Percentiles rank a stretch among this genome's conserved stretches.
These are phyloP conservation scores for Cutaneotrichosporon sp. DNA, from an alignment of 1,284 basidiomycete species.

Conservation along the genomic window DNA sequence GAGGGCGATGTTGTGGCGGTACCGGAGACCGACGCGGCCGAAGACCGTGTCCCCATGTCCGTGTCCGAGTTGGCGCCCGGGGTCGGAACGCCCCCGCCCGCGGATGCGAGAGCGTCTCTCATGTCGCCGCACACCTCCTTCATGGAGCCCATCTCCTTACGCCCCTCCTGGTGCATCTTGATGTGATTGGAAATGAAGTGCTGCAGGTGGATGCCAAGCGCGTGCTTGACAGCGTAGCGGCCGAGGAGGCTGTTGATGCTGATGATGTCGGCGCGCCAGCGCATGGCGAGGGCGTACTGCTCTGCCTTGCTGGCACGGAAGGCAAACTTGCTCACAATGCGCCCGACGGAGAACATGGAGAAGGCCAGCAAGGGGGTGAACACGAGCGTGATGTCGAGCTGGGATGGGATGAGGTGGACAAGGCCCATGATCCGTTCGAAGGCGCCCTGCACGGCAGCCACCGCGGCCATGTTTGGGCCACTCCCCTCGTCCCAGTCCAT, in stretches of 20 bases:
- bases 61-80: not conserved
- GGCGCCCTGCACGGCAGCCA: slow-evolving; percentile 26
- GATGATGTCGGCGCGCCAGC: slow-evolving; percentile 36
- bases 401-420: slow-evolving; percentile 46
- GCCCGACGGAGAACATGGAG: slow-evolving; percentile 38
- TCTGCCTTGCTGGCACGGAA: slow-evolving; percentile 25
- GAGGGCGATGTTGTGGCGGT: not conserved
- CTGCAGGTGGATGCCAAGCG: slow-evolving; percentile 13
- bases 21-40: not conserved
- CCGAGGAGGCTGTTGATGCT: slow-evolving; percentile 26
- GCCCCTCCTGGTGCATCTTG: slow-evolving; percentile 11
- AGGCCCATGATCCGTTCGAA: slow-evolving; percentile 39
- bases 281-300: slow-evolving; percentile 31
- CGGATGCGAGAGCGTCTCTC: not conserved
- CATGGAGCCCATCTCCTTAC: not conserved
- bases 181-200: slow-evolving; percentile 16
- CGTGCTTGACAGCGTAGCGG: slow-evolving; percentile 22
- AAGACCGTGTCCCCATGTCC: not conserved
- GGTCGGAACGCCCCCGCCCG: not conserved
- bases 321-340: slow-evolving; percentile 37
- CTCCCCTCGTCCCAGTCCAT: slow-evolving; percentile 24
- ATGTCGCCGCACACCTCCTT: not conserved
- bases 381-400: slow-evolving; percentile 41
- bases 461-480: slow-evolving; percentile 16
- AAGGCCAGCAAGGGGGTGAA: slow-evolving; percentile 38